Percentiles rank a stretch among this genome's conserved stretches.
phyloP scores from a whole-genome alignment of 495 filamentous ascomycete species.

The Neurospora sp. region DNA sequence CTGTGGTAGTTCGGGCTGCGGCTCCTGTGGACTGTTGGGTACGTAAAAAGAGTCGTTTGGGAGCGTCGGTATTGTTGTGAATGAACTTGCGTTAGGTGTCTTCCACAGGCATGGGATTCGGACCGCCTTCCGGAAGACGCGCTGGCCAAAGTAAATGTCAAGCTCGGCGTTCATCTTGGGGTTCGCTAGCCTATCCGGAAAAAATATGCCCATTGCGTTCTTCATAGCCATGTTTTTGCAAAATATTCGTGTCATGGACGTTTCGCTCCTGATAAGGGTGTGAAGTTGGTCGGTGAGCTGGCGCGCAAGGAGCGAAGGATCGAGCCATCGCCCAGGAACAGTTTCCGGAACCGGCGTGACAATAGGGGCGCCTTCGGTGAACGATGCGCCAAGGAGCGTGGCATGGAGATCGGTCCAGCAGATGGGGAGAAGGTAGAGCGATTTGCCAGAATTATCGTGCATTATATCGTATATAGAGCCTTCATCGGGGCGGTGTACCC shows the following conservation, averaged over 20 bases:
- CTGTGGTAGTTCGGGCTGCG: conserved; percentile 4
- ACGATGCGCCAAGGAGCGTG: conserved; percentile 28
- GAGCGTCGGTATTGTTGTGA: conserved; percentile 26
- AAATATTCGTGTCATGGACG: not conserved
- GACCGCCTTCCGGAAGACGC: conserved; percentile 19
- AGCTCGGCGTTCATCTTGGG: conserved; percentile 19
- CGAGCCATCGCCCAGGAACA: conserved; percentile 5
- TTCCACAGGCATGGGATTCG: conserved; percentile 30
- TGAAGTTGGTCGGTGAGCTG: conserved; percentile 22
- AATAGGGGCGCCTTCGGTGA: conserved; percentile 22
- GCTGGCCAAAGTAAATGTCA: conserved; percentile 27
- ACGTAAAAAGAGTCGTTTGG: conserved; percentile 10
- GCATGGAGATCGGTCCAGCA: conserved; percentile 37
- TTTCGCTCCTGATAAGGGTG: conserved; percentile 16
- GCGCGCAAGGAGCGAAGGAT: conserved; percentile 18
- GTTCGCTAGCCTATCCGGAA: conserved; percentile 19
- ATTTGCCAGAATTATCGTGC: conserved; percentile 27
- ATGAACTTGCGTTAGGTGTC: conserved; percentile 16
- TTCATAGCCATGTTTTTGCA: conserved; percentile 23
- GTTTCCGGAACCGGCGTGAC: conserved; percentile 21
- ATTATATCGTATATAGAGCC: conserved; percentile 40
- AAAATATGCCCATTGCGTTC: conserved; percentile 24
- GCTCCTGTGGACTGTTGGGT: conserved; percentile 2
- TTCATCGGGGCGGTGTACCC: conserved; percentile 15
- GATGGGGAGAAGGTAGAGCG: conserved; percentile 32